These are phyloP conservation scores for Daldinia vernicosa DNA, from an alignment of 495 filamentous ascomycete genomes.

Conservation along the genomic window DNA sequence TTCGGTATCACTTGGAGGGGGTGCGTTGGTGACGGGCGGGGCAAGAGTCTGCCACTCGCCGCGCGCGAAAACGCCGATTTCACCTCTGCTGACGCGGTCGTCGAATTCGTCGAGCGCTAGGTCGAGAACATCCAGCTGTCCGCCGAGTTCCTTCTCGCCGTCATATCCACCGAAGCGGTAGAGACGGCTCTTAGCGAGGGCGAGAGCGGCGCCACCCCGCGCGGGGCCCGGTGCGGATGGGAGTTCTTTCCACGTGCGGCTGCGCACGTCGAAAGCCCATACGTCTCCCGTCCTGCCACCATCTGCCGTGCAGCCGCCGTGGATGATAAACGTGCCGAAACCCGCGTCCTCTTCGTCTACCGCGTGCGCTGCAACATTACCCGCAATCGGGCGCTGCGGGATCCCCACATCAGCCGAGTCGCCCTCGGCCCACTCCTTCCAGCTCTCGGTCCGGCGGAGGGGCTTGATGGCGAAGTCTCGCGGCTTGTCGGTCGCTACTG, in stretches of 20 bases:
- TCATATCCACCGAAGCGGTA: constrained; percentile 81
- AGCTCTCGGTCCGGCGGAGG: constrained; percentile 42
- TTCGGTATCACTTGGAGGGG: constrained; percentile 38
- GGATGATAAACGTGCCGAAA: constrained; percentile 70
- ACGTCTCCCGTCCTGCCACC: constrained; percentile 65
- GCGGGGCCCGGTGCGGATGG: constrained; percentile 67
- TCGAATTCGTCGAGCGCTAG: constrained; percentile 56
- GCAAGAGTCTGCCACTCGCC: constrained; percentile 53
- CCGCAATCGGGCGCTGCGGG: constrained; percentile 59
- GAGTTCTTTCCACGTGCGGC: constrained; percentile 67
- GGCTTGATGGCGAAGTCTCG: constrained; percentile 47
- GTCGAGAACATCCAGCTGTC: constrained; percentile 69
- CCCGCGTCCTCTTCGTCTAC: constrained; percentile 58
- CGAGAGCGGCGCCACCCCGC: constrained; percentile 70
- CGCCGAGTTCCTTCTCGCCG: constrained; percentile 70
- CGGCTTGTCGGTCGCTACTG: constrained; percentile 59
- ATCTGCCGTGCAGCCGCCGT: constrained; percentile 72
- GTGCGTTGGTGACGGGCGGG: constrained; percentile 16
- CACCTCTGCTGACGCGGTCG: constrained; percentile 56
- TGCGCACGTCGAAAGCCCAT: constrained; percentile 74
- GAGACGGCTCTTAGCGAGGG: constrained; percentile 62
- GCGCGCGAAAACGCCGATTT: constrained; percentile 48
- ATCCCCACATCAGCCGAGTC: constrained; percentile 53
- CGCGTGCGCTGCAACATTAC: constrained; percentile 55
- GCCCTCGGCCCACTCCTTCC: constrained; percentile 56